Conservation (phyloP, 2,329 filamentous ascomycete genomes). For the Colletotrichum liaoningense region DNA sequence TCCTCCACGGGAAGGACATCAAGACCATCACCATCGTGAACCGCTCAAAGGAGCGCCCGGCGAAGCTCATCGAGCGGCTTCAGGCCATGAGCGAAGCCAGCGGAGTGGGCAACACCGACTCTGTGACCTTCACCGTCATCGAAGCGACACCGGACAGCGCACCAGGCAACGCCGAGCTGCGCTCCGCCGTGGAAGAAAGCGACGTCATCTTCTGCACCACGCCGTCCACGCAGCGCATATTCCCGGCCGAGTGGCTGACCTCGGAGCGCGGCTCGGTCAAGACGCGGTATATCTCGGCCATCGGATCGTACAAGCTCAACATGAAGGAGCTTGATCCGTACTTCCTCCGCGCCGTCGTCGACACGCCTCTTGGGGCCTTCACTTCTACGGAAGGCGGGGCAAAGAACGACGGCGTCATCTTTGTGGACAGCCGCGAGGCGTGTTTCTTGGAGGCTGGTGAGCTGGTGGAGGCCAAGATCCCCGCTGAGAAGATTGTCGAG, state of each 20-base stretch:
- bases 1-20: constrained; percentile 53
- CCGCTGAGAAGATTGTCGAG: constrained; percentile 42
- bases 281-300: constrained; percentile 43
- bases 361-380: constrained; percentile 27
- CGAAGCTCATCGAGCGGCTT: constrained; percentile 33
- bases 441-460: constrained; percentile 46
- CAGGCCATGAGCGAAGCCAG: constrained; percentile 38
- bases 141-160: constrained; percentile 34
- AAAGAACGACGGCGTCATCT: constrained; percentile 35
- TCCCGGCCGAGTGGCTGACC: constrained; percentile 39
- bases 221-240: constrained; percentile 43
- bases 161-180: constrained; percentile 31
- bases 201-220: constrained; percentile 48
- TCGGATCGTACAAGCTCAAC: constrained; percentile 46
- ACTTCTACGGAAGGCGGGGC: constrained; percentile 23
- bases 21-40: constrained; percentile 47
- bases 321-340: constrained; percentile 48
- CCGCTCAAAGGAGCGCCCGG: constrained; percentile 38
- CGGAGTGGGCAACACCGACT: constrained; percentile 8
- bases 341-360: constrained; percentile 39
- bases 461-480: constrained; percentile 41
- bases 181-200: constrained; percentile 33
- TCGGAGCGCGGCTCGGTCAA: constrained; percentile 36
- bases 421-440: constrained; percentile 43
- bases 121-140: constrained; percentile 19